Conservation (phyloP, 73 alveolate genomes). For the Paramecium caudatum region DNA sequence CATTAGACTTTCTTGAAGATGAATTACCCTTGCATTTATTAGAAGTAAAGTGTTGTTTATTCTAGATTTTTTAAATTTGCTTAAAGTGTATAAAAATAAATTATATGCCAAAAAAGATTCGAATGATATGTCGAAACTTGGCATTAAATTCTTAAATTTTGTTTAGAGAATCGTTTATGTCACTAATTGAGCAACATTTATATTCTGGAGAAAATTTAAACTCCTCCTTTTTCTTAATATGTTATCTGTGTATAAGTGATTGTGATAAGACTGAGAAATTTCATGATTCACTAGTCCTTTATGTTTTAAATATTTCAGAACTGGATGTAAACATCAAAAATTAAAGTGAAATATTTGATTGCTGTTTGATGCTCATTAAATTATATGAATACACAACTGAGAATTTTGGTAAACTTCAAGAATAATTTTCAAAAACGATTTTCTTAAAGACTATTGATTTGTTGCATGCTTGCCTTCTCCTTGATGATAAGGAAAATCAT, state of each 20-base stretch:
- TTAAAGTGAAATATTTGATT: constrained; percentile 4
- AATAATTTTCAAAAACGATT: neutral
- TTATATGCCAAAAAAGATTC: neutral
- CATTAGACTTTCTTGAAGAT: neutral
- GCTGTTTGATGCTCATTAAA: neutral
- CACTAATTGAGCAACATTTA: neutral
- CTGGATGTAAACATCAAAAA: neutral
- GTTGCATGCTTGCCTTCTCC: neutral
- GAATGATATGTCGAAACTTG: neutral
- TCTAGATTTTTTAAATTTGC: neutral
- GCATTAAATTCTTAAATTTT: neutral
- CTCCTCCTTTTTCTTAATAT: neutral
- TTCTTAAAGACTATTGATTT: neutral
- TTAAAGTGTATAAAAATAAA: constrained; percentile 12
- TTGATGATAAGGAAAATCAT: constrained; percentile 25
- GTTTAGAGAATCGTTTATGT: neutral
- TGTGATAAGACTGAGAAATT: constrained; percentile 1
- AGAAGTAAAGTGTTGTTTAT: neutral
- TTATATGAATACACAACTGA: constrained; percentile 12
- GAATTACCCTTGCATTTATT: neutral
- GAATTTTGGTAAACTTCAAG: constrained; percentile 15
- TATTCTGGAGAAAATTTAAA: neutral
- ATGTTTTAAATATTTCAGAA: neutral
- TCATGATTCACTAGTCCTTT: neutral
- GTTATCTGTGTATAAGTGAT: constrained; percentile 20